A percentile compares a stretch with the other conserved stretches of the same genome.
Conservation (phyloP, 192 early-diverging fungal species). For the Chytriomyces hyalinus region DNA sequence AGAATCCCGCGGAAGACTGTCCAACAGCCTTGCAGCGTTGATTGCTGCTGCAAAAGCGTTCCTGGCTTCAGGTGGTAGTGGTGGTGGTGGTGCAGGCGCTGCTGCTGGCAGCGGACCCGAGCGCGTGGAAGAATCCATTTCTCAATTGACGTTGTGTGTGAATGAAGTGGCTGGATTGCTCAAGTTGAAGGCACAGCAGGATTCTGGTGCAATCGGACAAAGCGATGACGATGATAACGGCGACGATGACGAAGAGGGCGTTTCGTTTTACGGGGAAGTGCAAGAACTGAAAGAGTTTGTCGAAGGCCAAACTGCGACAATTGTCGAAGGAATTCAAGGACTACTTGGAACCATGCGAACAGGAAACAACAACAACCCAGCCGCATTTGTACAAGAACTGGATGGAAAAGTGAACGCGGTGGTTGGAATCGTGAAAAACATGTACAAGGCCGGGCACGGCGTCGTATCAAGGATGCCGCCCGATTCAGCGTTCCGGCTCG, state of each 20-base stretch:
- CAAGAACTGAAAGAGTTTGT: constrained; percentile 30
- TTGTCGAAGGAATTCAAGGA: constrained; percentile 29
- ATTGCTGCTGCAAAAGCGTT: constrained; percentile 21
- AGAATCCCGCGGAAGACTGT: neutral
- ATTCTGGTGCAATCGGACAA: no score
- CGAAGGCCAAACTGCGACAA: constrained; percentile 19
- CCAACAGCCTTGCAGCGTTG: neutral
- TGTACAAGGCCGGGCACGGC: constrained; percentile 16
- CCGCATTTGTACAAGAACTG: neutral
- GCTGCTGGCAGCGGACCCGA: neutral
- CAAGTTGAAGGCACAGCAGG: constrained; percentile 8
- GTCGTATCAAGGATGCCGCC: constrained; percentile 12
- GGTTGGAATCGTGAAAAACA: constrained; percentile 11
- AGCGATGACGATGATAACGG: neutral
- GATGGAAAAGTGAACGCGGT: constrained; percentile 13
- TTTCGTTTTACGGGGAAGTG: neutral
- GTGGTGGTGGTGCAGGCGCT: neutral
- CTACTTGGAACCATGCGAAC: constrained; percentile 11
- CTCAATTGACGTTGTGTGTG: neutral
- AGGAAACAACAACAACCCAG: no score
- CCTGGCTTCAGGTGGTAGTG: neutral
- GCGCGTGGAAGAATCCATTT: constrained; percentile 1
- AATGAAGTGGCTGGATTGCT: constrained; percentile 1
- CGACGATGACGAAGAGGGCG: neutral
- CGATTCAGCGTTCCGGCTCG: constrained; percentile 10